Base-by-base conservation (phyloP, 768 basidiomycete genomes). In the Suillus sp. region DNA sequence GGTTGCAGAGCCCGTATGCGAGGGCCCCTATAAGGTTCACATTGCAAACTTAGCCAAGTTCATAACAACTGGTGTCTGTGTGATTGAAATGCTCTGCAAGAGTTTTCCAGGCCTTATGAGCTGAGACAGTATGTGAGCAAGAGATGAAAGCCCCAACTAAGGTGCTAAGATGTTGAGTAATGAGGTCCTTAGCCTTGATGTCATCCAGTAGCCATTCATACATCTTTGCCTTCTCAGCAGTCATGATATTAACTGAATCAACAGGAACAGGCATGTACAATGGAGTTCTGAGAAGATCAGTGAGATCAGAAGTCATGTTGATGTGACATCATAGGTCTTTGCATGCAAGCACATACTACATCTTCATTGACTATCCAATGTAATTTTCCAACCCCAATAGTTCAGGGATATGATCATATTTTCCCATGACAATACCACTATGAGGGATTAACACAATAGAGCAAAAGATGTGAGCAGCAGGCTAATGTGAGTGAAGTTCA, bases 391-490 rank as follows among this genome's bases (percentile, higher is more conserved):
- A 4, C 0, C 67, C 63, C 0, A 16, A 57, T 0, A 66, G n/a
- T 4, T 66, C 42, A 2, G 54, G 53, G 13, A 68, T 68, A 9
- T 68, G 63, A 11, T 68, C 53, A 13, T 42, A 61, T 62, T 67
- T 67, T 0, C 20, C 55, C 27, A 59, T 65, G n/a, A 18, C 27
- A 7, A 42, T 42, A 20, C 42, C 20, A 20, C 18, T 4, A 2
- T 42, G 42, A 20, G 20, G 42, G 2, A n/a, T n/a, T n/a, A n/a
- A n/a, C n/a, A 42, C 6, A 18, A 42, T 6, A 7, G 8, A 7
- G 40, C 20, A 20, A 42, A 16, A 20, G 1, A 20, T 42, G 1
- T 9, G 42, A 42, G 42, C 3, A 4, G 42, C 20, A 9, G 6
- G 18, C 8, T 0, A 5, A 16, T 7, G 7, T 20, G 20, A 42